phyloP scores from a whole-genome alignment of 306 rosid species.

The Canavalia gladiata region DNA sequence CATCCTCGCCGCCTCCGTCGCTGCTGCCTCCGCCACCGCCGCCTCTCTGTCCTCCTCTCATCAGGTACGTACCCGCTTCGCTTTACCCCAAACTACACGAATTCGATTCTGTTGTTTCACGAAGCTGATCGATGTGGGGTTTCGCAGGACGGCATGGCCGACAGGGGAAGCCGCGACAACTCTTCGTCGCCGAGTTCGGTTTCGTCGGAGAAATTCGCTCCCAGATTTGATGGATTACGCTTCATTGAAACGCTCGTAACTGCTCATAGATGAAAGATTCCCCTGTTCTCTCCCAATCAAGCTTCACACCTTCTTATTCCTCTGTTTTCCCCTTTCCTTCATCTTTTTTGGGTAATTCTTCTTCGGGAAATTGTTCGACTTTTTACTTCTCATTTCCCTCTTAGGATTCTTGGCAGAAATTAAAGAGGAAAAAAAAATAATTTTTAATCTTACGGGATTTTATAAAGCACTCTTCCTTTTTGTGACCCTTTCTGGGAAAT shows the following conservation, averaged over 20 bases:
- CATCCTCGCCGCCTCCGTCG: conserved; percentile 65
- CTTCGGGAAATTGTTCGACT: conserved; percentile 28
- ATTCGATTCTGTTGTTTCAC: too few relatives aligned
- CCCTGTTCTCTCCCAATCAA: background rate
- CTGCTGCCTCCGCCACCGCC: conserved; percentile 63
- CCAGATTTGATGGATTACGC: conserved; percentile 90
- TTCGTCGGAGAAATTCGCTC: conserved; percentile 74
- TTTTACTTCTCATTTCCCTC: background rate
- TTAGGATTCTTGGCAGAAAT: conserved; percentile 29
- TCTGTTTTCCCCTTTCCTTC: background rate
- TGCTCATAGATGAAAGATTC: conserved; percentile 76
- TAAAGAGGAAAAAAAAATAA: background rate
- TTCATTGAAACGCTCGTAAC: conserved; percentile 93
- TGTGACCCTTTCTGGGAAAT: conserved; percentile 8
- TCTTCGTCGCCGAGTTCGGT: conserved; percentile 45
- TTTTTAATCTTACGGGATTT: conserved; percentile 34
- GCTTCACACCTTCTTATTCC: background rate
- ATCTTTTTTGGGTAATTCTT: background rate
- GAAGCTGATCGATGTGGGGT: background rate
- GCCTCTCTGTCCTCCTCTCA: conserved; percentile 48
- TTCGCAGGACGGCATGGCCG: conserved; percentile 44
- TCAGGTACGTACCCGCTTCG: conserved; percentile 49
- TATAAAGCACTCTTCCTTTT: background rate
- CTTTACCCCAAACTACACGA: background rate
- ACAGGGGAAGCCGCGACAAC: conserved; percentile 13